phyloP scores from a whole-genome alignment of 202 grass and related monocot genomes.

The Eragrostis tef region DNA sequence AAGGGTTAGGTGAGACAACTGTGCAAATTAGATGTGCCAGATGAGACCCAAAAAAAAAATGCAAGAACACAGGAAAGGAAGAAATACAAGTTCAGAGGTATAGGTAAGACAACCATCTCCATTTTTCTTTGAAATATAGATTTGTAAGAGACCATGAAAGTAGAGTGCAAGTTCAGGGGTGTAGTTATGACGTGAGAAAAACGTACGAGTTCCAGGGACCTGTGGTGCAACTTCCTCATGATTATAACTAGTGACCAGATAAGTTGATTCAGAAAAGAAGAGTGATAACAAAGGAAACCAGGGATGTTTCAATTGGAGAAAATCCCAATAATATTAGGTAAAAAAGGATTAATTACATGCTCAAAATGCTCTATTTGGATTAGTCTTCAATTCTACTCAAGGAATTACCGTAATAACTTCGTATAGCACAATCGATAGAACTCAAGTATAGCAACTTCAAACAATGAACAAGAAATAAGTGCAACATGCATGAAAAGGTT shows the following conservation, averaged over 20 bases:
- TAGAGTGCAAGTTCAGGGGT: background rate
- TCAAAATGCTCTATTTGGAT: background rate
- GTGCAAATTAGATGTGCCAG: background rate
- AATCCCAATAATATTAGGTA: background rate
- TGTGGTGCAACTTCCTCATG: background rate
- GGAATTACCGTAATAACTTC: no score
- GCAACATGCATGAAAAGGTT: background rate
- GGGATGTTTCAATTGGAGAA: background rate
- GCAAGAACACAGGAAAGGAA: background rate
- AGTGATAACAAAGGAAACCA: slow-evolving; percentile 15
- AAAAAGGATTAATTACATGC: background rate
- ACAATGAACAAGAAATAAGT: background rate
- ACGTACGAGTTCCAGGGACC: background rate
- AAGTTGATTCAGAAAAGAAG: slow-evolving; percentile 27
- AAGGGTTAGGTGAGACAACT: background rate
- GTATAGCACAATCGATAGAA: background rate
- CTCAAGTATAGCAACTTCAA: background rate
- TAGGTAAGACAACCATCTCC: background rate
- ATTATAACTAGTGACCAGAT: background rate
- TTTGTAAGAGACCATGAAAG: background rate
- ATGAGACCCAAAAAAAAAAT: no score
- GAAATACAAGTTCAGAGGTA: background rate
- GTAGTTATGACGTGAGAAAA: background rate
- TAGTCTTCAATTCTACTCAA: background rate
- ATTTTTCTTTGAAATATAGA: background rate